phyloP scores from a whole-genome alignment of 1,139 yeast species.

The Yamadazyma jaroonii region DNA sequence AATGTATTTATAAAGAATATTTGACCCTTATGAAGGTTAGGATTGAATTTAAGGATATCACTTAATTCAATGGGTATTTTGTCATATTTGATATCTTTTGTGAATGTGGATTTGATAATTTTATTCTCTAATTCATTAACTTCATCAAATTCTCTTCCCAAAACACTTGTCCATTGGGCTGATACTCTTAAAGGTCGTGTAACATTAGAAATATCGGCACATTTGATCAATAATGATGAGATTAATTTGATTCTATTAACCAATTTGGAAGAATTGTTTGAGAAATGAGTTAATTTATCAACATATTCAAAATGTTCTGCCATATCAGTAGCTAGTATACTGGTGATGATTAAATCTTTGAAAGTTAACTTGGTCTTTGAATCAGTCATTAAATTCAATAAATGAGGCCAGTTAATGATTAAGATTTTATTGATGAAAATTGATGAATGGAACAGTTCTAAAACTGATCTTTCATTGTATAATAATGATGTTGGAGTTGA shows the following conservation, averaged over 20 bases:
- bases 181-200: slow-evolving; percentile 75
- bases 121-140: slow-evolving; percentile 53
- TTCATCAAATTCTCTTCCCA: slow-evolving; percentile 75
- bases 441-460: slow-evolving; percentile 83
- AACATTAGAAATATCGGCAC: slow-evolving; percentile 93
- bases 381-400: slow-evolving; percentile 24
- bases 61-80: slow-evolving; percentile 30
- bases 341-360: slow-evolving; percentile 36
- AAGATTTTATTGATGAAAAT: slow-evolving; percentile 61
- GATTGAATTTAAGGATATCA: slow-evolving; percentile 41
- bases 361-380: slow-evolving; percentile 16
- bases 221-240: slow-evolving; percentile 71
- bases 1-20: slow-evolving; percentile 78
- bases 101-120: slow-evolving; percentile 16
- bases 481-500: slow-evolving; percentile 64
- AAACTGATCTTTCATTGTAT: slow-evolving; percentile 65
- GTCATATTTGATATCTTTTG: slow-evolving; percentile 22
- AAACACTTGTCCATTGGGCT: slow-evolving; percentile 80
- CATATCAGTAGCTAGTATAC: slow-evolving; percentile 91
- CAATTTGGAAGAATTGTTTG: slow-evolving; percentile 15
- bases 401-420: slow-evolving; percentile 61
- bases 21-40: slow-evolving; percentile 70
- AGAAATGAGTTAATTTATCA: slow-evolving; percentile 32
- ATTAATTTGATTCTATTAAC: slow-evolving; percentile 45
- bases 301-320: slow-evolving; percentile 81